A percentile compares a stretch with the other conserved stretches of the same genome.
Evolutionary conservation across 495 filamentous ascomycete species (phyloP).

Genomic region (Ascobolus immersus): DNA sequence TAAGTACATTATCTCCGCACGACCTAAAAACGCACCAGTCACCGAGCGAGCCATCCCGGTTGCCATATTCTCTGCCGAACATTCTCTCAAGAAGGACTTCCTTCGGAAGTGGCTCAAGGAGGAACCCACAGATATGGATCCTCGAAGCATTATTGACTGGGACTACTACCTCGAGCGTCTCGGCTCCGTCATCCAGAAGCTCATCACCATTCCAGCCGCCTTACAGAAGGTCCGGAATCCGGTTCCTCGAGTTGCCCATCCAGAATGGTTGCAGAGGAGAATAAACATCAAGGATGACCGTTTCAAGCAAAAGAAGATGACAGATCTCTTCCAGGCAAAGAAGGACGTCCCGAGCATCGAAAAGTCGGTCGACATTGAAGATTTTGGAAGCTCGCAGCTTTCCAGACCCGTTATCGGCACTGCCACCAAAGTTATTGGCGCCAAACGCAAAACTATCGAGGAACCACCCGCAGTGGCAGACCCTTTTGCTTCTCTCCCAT

Average conservation of each 20-base stretch:
- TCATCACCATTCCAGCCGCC: conserved; percentile 94
- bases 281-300: conserved; percentile 90
- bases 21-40: conserved; percentile 67
- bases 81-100: conserved; percentile 64
- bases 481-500: conserved; percentile 62
- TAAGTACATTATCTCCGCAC: conserved; percentile 92
- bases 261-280: conserved; percentile 81
- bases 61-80: conserved; percentile 87
- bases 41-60: conserved; percentile 87
- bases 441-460: conserved; percentile 62
- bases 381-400: conserved; percentile 43
- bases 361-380: conserved; percentile 61
- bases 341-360: too few species aligned
- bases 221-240: conserved; percentile 87
- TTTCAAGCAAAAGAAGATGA: conserved; percentile 97
- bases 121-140: conserved; percentile 81
- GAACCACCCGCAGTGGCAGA: conserved; percentile 30
- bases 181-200: conserved; percentile 88
- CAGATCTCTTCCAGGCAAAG: conserved; percentile 72
- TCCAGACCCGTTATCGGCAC: conserved; percentile 45
- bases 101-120: conserved; percentile 87
- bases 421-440: conserved; percentile 26
- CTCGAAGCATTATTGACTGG: conserved; percentile 74
- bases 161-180: conserved; percentile 86
- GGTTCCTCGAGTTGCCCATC: conserved; percentile 75